Base-by-base conservation (phyloP, 331 rosid genomes). In the Cucumis variabilis region DNA sequence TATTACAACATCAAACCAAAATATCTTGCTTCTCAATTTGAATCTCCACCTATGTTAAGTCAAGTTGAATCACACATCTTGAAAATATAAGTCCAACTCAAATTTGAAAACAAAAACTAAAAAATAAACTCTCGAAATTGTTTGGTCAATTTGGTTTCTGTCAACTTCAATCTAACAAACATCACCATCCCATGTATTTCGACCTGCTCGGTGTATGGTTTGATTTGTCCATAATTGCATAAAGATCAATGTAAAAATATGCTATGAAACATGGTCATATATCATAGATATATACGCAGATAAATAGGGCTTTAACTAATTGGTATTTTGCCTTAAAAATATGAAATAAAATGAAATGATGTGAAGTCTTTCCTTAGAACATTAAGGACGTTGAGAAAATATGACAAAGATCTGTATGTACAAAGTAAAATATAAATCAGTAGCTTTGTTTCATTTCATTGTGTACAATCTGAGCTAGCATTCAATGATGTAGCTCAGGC, bases 401-500 rank as follows among this genome's bases (percentile, higher is more conserved):
- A 21, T 53, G 71, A 11, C 72, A 33, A 33, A 53, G 85, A 82
- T 4, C 21, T 20, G 7, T 82, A 50, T 53, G n/a, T 86, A 86
- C 81, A 73, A 23, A 86, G 62, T 73, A n/a, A 58, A 73, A 28
- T 51, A 73, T 24, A 74, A 74, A 58, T 21, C 11, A 30, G 62
- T 71, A 16, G 87, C 62, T 28, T 30, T 44, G 48, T 44, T 44
- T 44, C 48, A 20, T 7, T 10, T n/a, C 9, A 27, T 28, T 21
- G 51, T 58, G 17, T 17, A 83, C 58, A 24, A 48, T 27, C 20
- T 37, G 50, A 28, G 23, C n/a, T 20, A 28, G 48, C 48, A 11
- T 28, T 12, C 27, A 65, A 25, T 48, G 15, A 73, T 20, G 50
- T 37, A 41, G 82, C 23, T 86, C 91, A 96, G 89, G 91, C 88